Evolutionary conservation across 23 red algal species (phyloP).

Genomic region (Gracilaria gracilis): DNA sequence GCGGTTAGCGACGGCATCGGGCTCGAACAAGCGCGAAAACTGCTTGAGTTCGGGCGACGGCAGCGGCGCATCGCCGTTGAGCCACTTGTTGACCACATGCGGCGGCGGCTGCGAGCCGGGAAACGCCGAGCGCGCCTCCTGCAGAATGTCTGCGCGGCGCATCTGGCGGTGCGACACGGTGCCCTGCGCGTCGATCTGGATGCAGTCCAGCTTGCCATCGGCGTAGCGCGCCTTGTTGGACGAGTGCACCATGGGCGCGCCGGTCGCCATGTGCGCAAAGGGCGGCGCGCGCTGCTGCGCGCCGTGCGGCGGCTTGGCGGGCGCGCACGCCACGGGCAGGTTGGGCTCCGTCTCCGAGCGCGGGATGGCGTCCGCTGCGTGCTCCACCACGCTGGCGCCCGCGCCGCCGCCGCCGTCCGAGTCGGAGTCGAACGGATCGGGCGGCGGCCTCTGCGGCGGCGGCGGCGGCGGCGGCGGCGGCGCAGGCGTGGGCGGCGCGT

Average conservation of each 20-base stretch:
- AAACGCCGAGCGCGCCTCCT: conserved; percentile 57
- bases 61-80: conserved; percentile 12
- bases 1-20: neutral
- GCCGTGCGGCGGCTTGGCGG: neutral
- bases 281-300: neutral
- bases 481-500: too few species aligned
- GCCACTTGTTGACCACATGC: conserved; percentile 39
- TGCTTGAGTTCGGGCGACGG: conserved; percentile 35
- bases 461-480: neutral
- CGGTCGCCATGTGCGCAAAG: neutral
- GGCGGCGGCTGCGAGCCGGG: conserved; percentile 42
- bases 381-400: neutral
- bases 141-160: conserved; percentile 58
- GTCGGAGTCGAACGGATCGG: conserved; percentile 32
- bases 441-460: neutral
- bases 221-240: neutral
- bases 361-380: neutral
- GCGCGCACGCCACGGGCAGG: neutral
- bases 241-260: neutral
- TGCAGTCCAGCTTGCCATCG: conserved; percentile 54
- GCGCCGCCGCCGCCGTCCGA: neutral
- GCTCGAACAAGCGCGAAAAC: conserved; percentile 39
- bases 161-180: conserved; percentile 25
- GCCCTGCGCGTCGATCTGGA: conserved; percentile 54
- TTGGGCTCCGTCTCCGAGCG: conserved; percentile 23